Conservation (phyloP, 2,329 filamentous ascomycete species). For the Trichoderma pleuroti region DNA sequence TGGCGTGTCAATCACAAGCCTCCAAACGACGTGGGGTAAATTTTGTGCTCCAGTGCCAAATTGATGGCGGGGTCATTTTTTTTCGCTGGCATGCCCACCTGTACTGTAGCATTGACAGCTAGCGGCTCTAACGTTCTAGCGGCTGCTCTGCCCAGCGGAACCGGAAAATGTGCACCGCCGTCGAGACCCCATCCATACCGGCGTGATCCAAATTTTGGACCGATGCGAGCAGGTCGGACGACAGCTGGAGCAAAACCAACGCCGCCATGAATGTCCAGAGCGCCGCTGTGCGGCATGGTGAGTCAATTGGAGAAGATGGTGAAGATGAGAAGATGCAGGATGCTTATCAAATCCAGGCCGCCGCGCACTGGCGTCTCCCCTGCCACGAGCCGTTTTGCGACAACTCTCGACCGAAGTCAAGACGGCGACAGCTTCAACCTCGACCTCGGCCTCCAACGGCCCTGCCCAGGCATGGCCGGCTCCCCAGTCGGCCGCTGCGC, state of each 20-base stretch:
- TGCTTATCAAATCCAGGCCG: constrained; percentile 42
- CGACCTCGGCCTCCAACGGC: background rate
- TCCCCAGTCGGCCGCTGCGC: constrained; percentile 22
- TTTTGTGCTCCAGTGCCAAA: background rate
- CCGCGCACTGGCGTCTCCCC: constrained; percentile 46
- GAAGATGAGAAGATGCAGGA: no score
- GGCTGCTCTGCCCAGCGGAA: constrained; percentile 6
- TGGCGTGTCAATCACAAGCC: background rate
- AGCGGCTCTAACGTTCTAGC: background rate
- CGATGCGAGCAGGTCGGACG: constrained; percentile 3
- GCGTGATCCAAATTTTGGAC: constrained; percentile 31
- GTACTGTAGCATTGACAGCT: background rate
- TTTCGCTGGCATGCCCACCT: background rate
- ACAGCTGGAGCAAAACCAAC: constrained; percentile 6
- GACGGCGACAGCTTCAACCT: constrained; percentile 20
- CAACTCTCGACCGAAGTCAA: constrained; percentile 33
- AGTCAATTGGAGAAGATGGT: constrained; percentile 24
- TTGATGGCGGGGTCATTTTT: background rate
- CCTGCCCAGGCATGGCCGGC: constrained; percentile 25
- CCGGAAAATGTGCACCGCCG: constrained; percentile 24
- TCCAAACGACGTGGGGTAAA: background rate
- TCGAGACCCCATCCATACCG: constrained; percentile 12
- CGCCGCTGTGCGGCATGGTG: constrained; percentile 53
- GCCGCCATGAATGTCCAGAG: constrained; percentile 56
- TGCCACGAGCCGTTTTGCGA: constrained; percentile 35